Evolutionary conservation across 139 green algal genomes (phyloP).

Genomic region (Mesostigma viride): DNA sequence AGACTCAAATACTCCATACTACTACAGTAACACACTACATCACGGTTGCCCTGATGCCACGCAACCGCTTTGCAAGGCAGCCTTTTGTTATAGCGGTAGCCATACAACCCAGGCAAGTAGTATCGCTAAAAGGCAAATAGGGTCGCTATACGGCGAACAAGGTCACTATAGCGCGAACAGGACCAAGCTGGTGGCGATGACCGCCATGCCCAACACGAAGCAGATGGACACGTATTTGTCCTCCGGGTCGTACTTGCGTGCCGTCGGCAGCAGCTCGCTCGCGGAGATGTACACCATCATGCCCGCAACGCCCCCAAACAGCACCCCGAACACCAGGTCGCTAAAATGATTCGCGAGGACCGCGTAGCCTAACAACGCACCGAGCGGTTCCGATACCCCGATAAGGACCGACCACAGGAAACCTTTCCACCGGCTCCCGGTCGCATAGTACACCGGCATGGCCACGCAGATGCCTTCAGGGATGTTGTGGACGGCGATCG

Average conservation of each 20-base stretch:
- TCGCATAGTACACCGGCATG: constrained; percentile 75
- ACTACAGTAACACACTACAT: no score
- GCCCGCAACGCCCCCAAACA: constrained; percentile 45
- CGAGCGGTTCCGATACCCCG: constrained; percentile 50
- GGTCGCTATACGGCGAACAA: no score
- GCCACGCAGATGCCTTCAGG: constrained; percentile 52
- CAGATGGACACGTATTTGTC: no score
- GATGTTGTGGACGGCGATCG: constrained; percentile 56
- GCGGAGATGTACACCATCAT: constrained; percentile 66
- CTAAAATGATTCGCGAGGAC: constrained; percentile 9
- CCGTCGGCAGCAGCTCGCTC: constrained; percentile 58
- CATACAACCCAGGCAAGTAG: no score
- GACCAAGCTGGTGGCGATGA: no score
- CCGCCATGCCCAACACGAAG: no score
- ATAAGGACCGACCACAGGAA: constrained; percentile 47
- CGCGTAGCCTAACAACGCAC: constrained; percentile 33
- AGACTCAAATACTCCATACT: no score
- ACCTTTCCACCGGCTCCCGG: constrained; percentile 41
- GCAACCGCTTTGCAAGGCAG: no score
- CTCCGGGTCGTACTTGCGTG: constrained; percentile 51
- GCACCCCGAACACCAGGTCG: constrained; percentile 2
- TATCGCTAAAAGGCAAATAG: no score
- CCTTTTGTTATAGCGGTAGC: no score
- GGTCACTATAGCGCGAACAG: no score
- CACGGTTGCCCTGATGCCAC: no score